phyloP scores from a whole-genome alignment of 306 rosid species.

The Cucurbita pepo region DNA sequence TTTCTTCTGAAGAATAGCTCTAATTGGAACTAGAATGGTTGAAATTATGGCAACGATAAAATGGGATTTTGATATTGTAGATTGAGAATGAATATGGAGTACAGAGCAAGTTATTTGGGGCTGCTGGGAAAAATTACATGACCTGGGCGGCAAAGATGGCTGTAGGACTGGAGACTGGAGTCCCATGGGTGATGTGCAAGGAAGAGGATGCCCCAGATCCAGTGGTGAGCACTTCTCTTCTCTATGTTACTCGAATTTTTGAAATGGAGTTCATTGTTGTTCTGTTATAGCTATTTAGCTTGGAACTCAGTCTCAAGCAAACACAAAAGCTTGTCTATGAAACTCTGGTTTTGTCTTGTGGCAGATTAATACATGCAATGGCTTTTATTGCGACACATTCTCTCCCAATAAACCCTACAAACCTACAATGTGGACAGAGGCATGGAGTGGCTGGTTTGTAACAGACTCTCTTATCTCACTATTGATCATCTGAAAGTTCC shows the following conservation, averaged over 20 bases:
- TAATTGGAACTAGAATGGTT: background rate
- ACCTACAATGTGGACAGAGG: slow-evolving; percentile 95
- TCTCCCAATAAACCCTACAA: slow-evolving; percentile 84
- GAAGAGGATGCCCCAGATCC: slow-evolving; percentile 99
- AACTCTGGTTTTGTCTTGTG: slow-evolving; percentile 16
- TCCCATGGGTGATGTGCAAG: slow-evolving; percentile 99
- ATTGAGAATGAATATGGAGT: slow-evolving; percentile 92
- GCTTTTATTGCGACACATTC: slow-evolving; percentile 85
- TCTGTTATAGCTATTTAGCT: background rate
- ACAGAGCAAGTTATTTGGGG: slow-evolving; percentile 72
- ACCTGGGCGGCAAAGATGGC: slow-evolving; percentile 99
- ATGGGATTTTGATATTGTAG: slow-evolving; percentile 23
- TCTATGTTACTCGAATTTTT: background rate
- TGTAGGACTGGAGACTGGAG: slow-evolving; percentile 76
- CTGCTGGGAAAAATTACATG: slow-evolving; percentile 67
- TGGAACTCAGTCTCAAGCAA: background rate
- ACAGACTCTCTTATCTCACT: background rate
- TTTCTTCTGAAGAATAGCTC: background rate
- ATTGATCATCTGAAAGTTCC: background rate
- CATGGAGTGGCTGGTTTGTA: slow-evolving; percentile 98
- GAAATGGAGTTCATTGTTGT: background rate
- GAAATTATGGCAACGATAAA: background rate
- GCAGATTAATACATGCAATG: slow-evolving; percentile 96
- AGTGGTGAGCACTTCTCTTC: slow-evolving; percentile 43
- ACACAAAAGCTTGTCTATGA: slow-evolving; percentile 6